A percentile compares a stretch with the other conserved stretches of the same genome.
These are phyloP conservation scores for Prunus mume DNA, from an alignment of 306 rosid genomes.

Conservation along the genomic window DNA sequence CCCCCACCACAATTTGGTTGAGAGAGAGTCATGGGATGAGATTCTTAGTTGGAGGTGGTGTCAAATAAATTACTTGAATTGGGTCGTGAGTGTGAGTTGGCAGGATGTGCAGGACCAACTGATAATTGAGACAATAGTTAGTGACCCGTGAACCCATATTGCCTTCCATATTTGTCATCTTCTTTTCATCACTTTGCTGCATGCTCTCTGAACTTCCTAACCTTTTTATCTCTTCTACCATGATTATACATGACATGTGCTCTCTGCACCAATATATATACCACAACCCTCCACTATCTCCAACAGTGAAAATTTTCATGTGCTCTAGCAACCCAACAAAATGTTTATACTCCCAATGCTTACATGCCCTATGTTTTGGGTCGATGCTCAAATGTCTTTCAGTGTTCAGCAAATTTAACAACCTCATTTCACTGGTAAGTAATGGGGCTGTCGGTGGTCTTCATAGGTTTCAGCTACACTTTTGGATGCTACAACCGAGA, in stretches of 20 bases:
- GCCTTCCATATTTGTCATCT: slow-evolving; percentile 43
- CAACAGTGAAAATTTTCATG: not conserved
- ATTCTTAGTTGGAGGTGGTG: not conserved
- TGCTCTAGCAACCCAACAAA: not conserved
- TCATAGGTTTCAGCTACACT: too few relatives aligned
- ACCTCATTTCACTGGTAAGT: too few relatives aligned
- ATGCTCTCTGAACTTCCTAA: slow-evolving; percentile 19
- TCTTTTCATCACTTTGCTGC: slow-evolving; percentile 32
- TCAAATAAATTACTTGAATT: not conserved
- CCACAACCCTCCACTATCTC: not conserved
- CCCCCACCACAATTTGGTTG: not conserved
- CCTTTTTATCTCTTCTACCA: slow-evolving; percentile 18
- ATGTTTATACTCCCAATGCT: not conserved
- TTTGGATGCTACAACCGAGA: too few relatives aligned
- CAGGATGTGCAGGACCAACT: slow-evolving; percentile 16
- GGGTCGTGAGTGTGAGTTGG: not conserved
- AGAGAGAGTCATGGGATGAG: not conserved
- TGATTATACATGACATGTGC: not conserved
- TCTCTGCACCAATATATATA: not conserved
- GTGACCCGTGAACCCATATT: slow-evolving; percentile 71
- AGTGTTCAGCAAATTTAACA: too few relatives aligned
- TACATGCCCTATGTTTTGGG: too few relatives aligned
- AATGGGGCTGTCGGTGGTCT: too few relatives aligned
- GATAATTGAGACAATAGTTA: slow-evolving; percentile 27
- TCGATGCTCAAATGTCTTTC: too few relatives aligned